Percentiles rank a stretch among this genome's conserved stretches.
Conservation (phyloP, 371 early-diverging fungal species). For the Coelomomyces lativittatus region DNA sequence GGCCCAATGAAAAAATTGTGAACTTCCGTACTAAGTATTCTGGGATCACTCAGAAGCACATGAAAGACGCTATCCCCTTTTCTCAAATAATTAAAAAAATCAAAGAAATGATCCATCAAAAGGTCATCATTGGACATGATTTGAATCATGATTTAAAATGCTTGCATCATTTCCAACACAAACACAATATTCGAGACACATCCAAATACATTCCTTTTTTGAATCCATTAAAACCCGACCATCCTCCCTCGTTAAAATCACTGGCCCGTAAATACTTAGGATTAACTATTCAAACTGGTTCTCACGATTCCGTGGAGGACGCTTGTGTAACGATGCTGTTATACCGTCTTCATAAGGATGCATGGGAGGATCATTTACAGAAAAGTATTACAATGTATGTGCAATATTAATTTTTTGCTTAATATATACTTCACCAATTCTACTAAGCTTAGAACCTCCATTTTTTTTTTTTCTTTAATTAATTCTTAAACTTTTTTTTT, state of each 20-base stretch:
- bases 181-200: slow-evolving; percentile 62
- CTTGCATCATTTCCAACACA: slow-evolving; percentile 62
- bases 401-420: too few relatives aligned
- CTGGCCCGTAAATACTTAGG: slow-evolving; percentile 56
- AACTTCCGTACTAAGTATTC: slow-evolving; percentile 81
- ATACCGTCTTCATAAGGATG: slow-evolving; percentile 54
- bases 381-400: slow-evolving; percentile 1
- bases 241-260: slow-evolving; percentile 52
- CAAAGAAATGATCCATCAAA: slow-evolving; percentile 55
- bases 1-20: slow-evolving; percentile 59
- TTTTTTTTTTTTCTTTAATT: too few relatives aligned
- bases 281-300: slow-evolving; percentile 64
- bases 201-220: slow-evolving; percentile 55
- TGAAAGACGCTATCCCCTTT: slow-evolving; percentile 48
- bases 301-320: slow-evolving; percentile 80
- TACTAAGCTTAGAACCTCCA: too few relatives aligned
- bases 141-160: slow-evolving; percentile 64
- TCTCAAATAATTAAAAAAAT: slow-evolving; percentile 56
- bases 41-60: slow-evolving; percentile 69
- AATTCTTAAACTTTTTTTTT: too few relatives aligned
- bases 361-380: slow-evolving; percentile 49
- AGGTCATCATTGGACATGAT: slow-evolving; percentile 78
- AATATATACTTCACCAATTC: too few relatives aligned
- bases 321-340: slow-evolving; percentile 74
- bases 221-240: slow-evolving; percentile 28